These are phyloP conservation scores for Tetradesmus lagerheimii DNA, from an alignment of 139 green algal genomes.

Conservation along the genomic window DNA sequence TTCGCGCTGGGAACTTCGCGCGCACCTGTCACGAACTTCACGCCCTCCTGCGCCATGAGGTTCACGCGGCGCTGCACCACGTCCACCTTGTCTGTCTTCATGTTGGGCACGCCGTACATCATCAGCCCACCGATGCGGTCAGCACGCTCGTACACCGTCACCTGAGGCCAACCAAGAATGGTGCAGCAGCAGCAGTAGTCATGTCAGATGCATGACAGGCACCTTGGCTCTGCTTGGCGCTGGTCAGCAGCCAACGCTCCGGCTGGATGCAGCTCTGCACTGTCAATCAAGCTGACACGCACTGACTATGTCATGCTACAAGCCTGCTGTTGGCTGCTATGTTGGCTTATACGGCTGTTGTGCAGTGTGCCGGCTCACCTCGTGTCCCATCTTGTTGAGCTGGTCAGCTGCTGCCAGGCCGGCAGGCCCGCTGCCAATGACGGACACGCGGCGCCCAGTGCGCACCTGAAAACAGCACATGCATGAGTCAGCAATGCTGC, in stretches of 20 bases:
- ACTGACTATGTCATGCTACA: too few relatives aligned
- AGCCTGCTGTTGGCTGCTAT: too few relatives aligned
- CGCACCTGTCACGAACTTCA: constrained; percentile 47
- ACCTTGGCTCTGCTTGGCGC: too few relatives aligned
- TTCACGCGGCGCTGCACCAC: constrained; percentile 96
- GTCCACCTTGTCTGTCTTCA: constrained; percentile 97
- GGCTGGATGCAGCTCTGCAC: too few relatives aligned
- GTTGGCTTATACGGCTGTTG: neutral
- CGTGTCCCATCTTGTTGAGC: constrained; percentile 96
- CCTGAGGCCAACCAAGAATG: neutral
- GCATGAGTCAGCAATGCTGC: too few relatives aligned
- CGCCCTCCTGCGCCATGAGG: constrained; percentile 90
- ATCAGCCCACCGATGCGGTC: constrained; percentile 96
- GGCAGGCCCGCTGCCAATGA: constrained; percentile 92
- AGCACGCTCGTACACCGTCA: constrained; percentile 95
- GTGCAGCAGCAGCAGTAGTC: neutral
- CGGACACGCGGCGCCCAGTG: constrained; percentile 85
- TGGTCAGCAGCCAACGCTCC: too few relatives aligned
- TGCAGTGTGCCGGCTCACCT: constrained; percentile 31
- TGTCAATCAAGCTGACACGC: too few relatives aligned
- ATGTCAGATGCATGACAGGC: neutral
- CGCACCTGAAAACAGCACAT: constrained; percentile 56
- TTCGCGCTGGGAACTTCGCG: neutral
- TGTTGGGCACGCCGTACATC: constrained; percentile 99
- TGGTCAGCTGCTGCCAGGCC: constrained; percentile 96